These are phyloP conservation scores for Cutaneotrichosporon spelunceum DNA, from an alignment of 1,284 basidiomycete species.

Conservation along the genomic window DNA sequence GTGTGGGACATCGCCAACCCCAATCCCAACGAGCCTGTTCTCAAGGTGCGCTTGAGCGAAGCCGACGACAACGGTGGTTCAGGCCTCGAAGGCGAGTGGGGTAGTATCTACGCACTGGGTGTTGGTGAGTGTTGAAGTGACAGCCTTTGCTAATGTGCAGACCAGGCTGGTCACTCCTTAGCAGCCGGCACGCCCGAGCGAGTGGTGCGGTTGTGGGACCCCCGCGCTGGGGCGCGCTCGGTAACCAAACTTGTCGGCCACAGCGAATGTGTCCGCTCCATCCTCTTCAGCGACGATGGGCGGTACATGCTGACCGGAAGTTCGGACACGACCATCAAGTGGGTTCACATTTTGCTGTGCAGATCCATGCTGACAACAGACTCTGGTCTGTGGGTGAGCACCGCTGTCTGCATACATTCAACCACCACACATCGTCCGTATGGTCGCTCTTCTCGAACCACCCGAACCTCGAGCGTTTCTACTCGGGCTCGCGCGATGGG, in stretches of 20 bases:
- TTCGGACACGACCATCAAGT: conserved; percentile 68
- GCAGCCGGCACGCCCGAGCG: conserved; percentile 89
- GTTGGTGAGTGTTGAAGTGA: conserved; percentile 49
- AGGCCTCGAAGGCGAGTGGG: conserved; percentile 56
- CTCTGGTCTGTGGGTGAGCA: conserved; percentile 90
- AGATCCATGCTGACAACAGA: conserved; percentile 56
- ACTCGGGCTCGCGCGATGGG: conserved; percentile 90
- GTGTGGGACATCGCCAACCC: conserved; percentile 79
- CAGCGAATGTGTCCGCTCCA: conserved; percentile 90
- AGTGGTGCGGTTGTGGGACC: conserved; percentile 89
- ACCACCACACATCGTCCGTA: conserved; percentile 90
- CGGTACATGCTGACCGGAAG: conserved; percentile 86
- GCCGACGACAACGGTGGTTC: conserved; percentile 41
- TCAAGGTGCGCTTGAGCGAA: conserved; percentile 43
- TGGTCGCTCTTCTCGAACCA: conserved; percentile 89
- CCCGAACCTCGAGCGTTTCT: conserved; percentile 85
- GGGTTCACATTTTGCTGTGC: conserved; percentile 11
- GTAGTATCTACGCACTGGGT: conserved; percentile 74
- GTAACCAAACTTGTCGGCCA: conserved; percentile 79
- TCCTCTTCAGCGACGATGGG: conserved; percentile 83
- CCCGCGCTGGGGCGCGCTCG: conserved; percentile 63
- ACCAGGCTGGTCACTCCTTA: conserved; percentile 73
- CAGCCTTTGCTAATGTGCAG: conserved; percentile 39
- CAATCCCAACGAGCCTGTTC: conserved; percentile 44
- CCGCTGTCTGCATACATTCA: conserved; percentile 91